Conservation (phyloP, 805 yeast species). For the Kuraishia hungarica region DNA sequence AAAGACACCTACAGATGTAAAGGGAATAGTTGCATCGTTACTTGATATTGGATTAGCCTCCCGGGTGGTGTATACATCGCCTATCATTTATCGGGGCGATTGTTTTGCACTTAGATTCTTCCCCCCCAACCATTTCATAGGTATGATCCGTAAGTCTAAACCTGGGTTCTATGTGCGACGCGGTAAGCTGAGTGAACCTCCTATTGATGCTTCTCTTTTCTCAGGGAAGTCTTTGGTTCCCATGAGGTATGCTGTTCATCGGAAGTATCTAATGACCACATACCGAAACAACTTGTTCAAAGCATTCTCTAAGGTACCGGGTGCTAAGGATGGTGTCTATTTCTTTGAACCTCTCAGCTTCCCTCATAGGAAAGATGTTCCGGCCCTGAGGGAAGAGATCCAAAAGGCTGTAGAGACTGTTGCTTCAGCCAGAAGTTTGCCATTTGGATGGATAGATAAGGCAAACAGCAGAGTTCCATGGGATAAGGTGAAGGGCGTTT, state of each 20-base stretch:
- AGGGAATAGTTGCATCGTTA: not conserved
- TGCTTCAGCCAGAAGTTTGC: slow-evolving; percentile 5
- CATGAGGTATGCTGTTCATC: slow-evolving; percentile 13
- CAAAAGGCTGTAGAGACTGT: slow-evolving; percentile 10
- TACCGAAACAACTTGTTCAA: slow-evolving; percentile 12
- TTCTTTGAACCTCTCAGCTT: slow-evolving; percentile 7
- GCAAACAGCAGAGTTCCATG: slow-evolving; percentile 5
- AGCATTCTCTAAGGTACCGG: slow-evolving; percentile 5
- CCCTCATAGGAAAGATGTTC: slow-evolving; percentile 10
- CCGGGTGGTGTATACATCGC: not conserved
- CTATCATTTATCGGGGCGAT: not conserved
- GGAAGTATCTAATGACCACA: slow-evolving; percentile 7
- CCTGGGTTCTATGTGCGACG: slow-evolving; percentile 16
- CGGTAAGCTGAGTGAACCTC: slow-evolving; percentile 31
- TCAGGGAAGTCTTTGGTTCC: not conserved
- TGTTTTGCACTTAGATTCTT: slow-evolving; percentile 11
- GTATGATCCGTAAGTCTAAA: slow-evolving; percentile 20
- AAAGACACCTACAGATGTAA: not conserved
- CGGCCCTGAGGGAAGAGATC: slow-evolving; percentile 9
- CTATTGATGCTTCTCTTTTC: slow-evolving; percentile 7
- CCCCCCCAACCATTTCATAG: slow-evolving; percentile 14
- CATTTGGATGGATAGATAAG: slow-evolving; percentile 3
- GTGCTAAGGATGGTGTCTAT: slow-evolving; percentile 19
- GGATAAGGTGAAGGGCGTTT: slow-evolving; percentile 1
- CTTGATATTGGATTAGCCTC: not conserved